These are phyloP conservation scores for Agroathelia rolfsii DNA, from an alignment of 1,284 basidiomycete species.

Conservation along the genomic window DNA sequence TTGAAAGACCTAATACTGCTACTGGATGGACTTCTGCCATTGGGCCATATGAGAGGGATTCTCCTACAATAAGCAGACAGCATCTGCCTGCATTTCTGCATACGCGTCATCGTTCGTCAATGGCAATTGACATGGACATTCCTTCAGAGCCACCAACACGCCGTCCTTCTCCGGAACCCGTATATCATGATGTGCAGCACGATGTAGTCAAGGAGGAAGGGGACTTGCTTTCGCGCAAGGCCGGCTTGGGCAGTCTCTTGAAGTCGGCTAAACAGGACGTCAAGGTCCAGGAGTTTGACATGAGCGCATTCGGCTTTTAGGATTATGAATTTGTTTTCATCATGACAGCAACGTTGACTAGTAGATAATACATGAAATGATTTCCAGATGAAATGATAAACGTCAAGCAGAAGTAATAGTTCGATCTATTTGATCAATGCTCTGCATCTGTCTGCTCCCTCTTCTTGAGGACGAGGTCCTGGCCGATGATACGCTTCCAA, in stretches of 20 bases:
- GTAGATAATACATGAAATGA: slow-evolving; percentile 4
- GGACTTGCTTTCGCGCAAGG: slow-evolving; percentile 53
- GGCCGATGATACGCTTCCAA: slow-evolving; percentile 78
- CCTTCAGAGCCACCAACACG: slow-evolving; percentile 51
- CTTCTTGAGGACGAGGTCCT: slow-evolving; percentile 75
- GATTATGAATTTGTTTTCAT: not conserved
- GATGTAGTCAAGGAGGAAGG: slow-evolving; percentile 36
- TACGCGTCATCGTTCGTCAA: slow-evolving; percentile 60
- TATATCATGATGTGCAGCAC: slow-evolving; percentile 17
- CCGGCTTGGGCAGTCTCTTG: slow-evolving; percentile 73
- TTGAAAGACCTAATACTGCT: slow-evolving; percentile 59
- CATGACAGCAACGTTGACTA: not conserved
- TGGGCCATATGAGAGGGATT: slow-evolving; percentile 10
- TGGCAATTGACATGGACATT: slow-evolving; percentile 85
- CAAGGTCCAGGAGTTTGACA: slow-evolving; percentile 78
- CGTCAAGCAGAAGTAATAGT: slow-evolving; percentile 9
- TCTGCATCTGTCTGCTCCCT: slow-evolving; percentile 61
- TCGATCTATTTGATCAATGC: slow-evolving; percentile 21
- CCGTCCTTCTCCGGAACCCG: slow-evolving; percentile 34
- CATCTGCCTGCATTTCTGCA: slow-evolving; percentile 31
- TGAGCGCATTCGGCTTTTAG: slow-evolving; percentile 55
- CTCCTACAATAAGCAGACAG: slow-evolving; percentile 23
- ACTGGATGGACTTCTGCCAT: slow-evolving; percentile 19
- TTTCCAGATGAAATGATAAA: slow-evolving; percentile 8
- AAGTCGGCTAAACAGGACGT: slow-evolving; percentile 83